phyloP scores from a whole-genome alignment of 768 basidiomycete genomes.

The Cyclocybe aegerita region DNA sequence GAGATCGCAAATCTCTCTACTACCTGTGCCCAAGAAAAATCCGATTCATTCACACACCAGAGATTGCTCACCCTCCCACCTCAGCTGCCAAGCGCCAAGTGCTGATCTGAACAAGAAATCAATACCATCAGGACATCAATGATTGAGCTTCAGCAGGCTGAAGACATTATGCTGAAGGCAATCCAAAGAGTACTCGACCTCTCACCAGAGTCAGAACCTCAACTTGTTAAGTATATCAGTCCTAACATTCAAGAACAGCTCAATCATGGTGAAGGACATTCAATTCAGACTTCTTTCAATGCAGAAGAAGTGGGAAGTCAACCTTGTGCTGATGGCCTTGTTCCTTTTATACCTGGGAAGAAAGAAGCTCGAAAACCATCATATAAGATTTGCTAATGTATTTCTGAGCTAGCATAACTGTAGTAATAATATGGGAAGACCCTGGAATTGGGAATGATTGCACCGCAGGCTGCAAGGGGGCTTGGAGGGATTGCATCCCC shows the following conservation, averaged over 20 bases:
- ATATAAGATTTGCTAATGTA: slow-evolving; percentile 1
- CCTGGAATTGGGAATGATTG: too few relatives aligned
- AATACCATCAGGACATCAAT: slow-evolving; percentile 4
- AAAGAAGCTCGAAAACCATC: slow-evolving; percentile 1
- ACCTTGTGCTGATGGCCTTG: neutral
- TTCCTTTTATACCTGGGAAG: neutral
- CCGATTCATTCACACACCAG: neutral
- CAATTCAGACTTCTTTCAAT: too few relatives aligned
- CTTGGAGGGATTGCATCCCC: too few relatives aligned
- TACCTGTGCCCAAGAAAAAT: too few relatives aligned
- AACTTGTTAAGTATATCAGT: slow-evolving; percentile 1
- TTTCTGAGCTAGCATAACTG: too few relatives aligned
- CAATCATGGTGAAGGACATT: neutral
- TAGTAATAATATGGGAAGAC: too few relatives aligned
- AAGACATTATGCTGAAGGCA: slow-evolving; percentile 7
- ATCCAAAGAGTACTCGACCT: slow-evolving; percentile 3
- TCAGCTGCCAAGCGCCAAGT: neutral
- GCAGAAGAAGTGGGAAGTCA: neutral
- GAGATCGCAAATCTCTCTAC: too few relatives aligned
- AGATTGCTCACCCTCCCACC: neutral
- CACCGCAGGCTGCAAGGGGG: too few relatives aligned
- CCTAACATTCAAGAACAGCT: slow-evolving; percentile 1
- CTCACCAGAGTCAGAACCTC: neutral
- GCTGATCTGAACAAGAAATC: neutral
- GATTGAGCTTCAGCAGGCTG: slow-evolving; percentile 6